These are phyloP conservation scores for Cytospora piceicola DNA, from an alignment of 2,329 filamentous ascomycete genomes.

Conservation along the genomic window DNA sequence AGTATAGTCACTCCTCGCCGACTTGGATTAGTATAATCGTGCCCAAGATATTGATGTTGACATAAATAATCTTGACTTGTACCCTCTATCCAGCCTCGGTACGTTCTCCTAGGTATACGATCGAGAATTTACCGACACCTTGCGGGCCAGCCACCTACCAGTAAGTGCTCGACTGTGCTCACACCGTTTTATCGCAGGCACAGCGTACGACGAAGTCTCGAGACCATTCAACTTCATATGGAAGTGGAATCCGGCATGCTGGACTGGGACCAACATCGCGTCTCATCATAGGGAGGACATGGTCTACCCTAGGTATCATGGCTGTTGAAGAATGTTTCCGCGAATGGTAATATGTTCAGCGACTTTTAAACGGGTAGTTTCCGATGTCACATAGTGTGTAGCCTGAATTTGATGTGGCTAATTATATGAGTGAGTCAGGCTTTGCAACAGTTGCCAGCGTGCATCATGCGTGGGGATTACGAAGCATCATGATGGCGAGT, in stretches of 20 bases:
- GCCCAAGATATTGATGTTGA: conserved; percentile 33
- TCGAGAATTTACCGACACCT: conserved; percentile 29
- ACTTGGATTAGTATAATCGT: conserved; percentile 34
- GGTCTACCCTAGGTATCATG: conserved; percentile 33
- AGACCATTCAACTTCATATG: conserved; percentile 33
- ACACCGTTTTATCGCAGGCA: conserved; percentile 33
- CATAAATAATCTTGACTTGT: conserved; percentile 33
- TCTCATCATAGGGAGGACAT: conserved; percentile 32
- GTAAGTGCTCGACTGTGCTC: conserved; percentile 32
- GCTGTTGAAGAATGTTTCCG: conserved; percentile 33
- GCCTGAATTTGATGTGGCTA: neutral
- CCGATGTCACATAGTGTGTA: neutral
- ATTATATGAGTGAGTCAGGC: neutral
- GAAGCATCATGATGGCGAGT: neutral
- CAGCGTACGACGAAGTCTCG: conserved; percentile 30
- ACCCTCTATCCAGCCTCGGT: conserved; percentile 30
- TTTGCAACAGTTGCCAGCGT: neutral
- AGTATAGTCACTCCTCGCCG: conserved; percentile 32
- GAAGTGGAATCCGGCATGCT: conserved; percentile 35
- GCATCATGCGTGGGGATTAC: neutral
- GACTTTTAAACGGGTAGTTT: conserved; percentile 23
- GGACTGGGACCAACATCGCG: conserved; percentile 34
- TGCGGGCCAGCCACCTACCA: conserved; percentile 33
- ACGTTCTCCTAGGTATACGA: conserved; percentile 31
- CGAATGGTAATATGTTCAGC: conserved; percentile 31